A percentile compares a stretch with the other conserved stretches of the same genome.
These are phyloP conservation scores for Arxiozyma bovina DNA, from an alignment of 1,139 yeast species.

Conservation along the genomic window DNA sequence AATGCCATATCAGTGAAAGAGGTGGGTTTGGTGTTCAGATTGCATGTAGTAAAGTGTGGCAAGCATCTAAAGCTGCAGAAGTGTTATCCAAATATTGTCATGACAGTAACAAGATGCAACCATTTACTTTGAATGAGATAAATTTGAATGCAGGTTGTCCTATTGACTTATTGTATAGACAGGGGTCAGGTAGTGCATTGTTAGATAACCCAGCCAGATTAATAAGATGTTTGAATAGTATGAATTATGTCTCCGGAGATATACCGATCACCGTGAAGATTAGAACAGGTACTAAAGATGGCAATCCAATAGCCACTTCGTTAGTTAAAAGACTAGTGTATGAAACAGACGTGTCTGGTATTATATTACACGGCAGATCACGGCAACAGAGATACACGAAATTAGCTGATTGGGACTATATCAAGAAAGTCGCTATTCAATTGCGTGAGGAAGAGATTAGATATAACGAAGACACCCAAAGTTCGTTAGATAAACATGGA, in stretches of 20 bases:
- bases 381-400: constrained; percentile 90
- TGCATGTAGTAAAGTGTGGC: constrained; percentile 89
- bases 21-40: constrained; percentile 93
- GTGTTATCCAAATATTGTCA: constrained; percentile 38
- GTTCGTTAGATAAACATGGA: constrained; percentile 25
- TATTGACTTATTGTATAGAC: constrained; percentile 79
- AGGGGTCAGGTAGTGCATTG: constrained; percentile 93
- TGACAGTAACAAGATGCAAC: neutral
- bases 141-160: constrained; percentile 97
- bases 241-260: constrained; percentile 83
- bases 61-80: constrained; percentile 86
- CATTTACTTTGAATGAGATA: constrained; percentile 50
- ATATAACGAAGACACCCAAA: constrained; percentile 32
- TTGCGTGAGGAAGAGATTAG: constrained; percentile 47
- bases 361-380: constrained; percentile 92
- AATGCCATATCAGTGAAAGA: constrained; percentile 72
- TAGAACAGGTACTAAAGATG: constrained; percentile 84
- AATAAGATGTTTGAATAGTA: constrained; percentile 69
- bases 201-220: constrained; percentile 83
- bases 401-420: constrained; percentile 89
- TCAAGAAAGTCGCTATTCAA: constrained; percentile 60
- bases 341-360: constrained; percentile 81
- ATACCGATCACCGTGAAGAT: constrained; percentile 87
- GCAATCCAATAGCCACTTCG: constrained; percentile 74
- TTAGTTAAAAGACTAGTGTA: constrained; percentile 60